Evolutionary conservation across 2,329 filamentous ascomycete species (phyloP).

Genomic region (Monosporascus sp.): DNA sequence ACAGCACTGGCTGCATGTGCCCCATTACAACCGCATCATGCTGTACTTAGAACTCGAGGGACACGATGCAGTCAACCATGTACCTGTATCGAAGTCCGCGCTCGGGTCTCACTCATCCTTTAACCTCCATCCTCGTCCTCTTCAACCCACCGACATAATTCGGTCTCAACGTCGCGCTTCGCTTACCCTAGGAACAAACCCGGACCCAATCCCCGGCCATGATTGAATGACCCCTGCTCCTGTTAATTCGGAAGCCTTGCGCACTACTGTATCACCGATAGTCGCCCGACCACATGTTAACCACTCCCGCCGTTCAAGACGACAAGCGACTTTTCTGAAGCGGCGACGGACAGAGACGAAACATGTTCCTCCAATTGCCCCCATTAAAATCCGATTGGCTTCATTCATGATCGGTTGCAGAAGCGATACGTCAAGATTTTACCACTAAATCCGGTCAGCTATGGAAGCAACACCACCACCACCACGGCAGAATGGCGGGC

Average conservation of each 20-base stretch:
- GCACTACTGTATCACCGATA: background rate
- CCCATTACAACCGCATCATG: no score
- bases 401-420: slow-evolving; percentile 23
- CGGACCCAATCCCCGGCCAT: no score
- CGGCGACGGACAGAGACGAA: slow-evolving; percentile 7
- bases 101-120: no score
- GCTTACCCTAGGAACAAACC: no score
- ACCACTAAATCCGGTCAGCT: slow-evolving; percentile 9
- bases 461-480: slow-evolving; percentile 15
- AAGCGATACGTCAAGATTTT: background rate
- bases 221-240: no score
- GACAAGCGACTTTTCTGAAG: background rate
- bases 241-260: background rate
- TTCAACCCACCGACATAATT: no score
- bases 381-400: slow-evolving; percentile 13
- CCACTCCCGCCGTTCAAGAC: background rate
- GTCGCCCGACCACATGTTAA: background rate
- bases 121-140: no score
- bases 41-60: no score
- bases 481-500: slow-evolving; percentile 26
- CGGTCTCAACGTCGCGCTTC: no score
- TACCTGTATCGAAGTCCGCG: no score
- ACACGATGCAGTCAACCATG: no score
- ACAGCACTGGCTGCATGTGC: no score
- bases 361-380: slow-evolving; percentile 22